Base-by-base conservation (phyloP, 768 basidiomycete genomes). In the Serendipita vermifera region DNA sequence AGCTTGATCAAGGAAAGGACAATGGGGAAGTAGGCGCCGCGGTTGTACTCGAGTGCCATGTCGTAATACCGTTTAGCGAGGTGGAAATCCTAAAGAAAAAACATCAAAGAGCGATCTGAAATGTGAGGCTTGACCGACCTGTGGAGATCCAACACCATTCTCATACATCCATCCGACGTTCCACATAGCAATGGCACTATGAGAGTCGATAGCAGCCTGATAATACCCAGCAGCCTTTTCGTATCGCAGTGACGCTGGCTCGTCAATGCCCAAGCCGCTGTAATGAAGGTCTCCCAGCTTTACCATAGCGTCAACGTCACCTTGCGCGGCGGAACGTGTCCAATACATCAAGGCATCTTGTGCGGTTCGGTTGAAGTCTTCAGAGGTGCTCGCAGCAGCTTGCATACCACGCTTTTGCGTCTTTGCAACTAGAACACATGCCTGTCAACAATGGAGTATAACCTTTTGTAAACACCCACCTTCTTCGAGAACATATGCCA, bases 81-180 rank as follows among this genome's bases (percentile, higher is more conserved):
- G 67, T 96, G 86, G 73, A 89, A 98, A 68, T 99, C 96, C 83
- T 92, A 61, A 13, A 6, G 17, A 54, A 27, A 55, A 7, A 14
- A n/a, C 15, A 20, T 58, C 17, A 58, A 22, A 3, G 33, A 55
- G 2, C 38, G 22, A 39, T 24, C n/a, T 15, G 15, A 7, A 26
- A 57, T 13, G 33, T 17, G 27, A 29, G 9, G 29, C 40, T 4
- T 29, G 43, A 59, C 72, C 60, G 59, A 87, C 89, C 75, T 87
- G 85, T 24, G 86, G 81, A 0, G 98, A 88, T 2, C 96, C 96
- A 20, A 87, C 67, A 0, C 96, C 96, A 62, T 91, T 89, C 71
- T 98, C 94, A 67, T 97, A 98, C 96, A 98, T 98, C 88, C 89
- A 97, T 1, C 94, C 96, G 9, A 98, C 71, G 64, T 97, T 96